Conservation (phyloP, 139 green algal species). For the Astrephomene gubernaculifera region DNA sequence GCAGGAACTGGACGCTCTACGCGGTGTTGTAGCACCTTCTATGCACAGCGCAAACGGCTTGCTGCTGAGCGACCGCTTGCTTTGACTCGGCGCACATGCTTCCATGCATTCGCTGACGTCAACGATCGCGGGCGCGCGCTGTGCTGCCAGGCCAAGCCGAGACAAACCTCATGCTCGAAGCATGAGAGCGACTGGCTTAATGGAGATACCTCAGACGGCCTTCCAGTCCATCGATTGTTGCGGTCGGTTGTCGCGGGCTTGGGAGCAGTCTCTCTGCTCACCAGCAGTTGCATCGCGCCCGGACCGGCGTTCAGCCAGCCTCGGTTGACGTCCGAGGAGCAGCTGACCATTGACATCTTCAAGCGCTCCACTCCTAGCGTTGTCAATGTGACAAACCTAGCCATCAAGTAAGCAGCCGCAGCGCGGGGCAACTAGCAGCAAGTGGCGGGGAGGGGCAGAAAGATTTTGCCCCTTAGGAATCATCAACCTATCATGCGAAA, state of each 20-base stretch:
- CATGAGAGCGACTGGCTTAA: too few species aligned
- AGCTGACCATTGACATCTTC: constrained; percentile 79
- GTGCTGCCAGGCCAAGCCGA: too few species aligned
- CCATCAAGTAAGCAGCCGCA: constrained; percentile 48
- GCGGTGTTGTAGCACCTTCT: too few species aligned
- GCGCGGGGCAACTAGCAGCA: too few species aligned
- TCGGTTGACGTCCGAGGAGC: constrained; percentile 33
- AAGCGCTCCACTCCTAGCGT: constrained; percentile 71
- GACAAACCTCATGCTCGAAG: too few species aligned
- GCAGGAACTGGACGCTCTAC: too few species aligned
- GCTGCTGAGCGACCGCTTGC: not conserved
- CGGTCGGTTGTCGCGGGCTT: not conserved
- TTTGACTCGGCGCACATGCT: not conserved
- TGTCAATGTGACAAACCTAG: constrained; percentile 87
- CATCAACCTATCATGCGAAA: too few species aligned
- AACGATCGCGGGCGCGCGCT: not conserved
- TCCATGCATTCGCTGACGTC: not conserved
- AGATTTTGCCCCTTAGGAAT: too few species aligned
- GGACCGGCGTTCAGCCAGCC: not conserved
- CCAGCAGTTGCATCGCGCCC: not conserved
- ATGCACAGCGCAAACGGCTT: not conserved
- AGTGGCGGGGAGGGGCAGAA: too few species aligned
- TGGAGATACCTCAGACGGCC: too few species aligned
- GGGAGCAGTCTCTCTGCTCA: not conserved
- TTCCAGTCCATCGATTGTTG: not conserved